Percentiles rank a stretch among this genome's conserved stretches.
These are phyloP conservation scores for Epichloe festucae DNA, from an alignment of 2,329 filamentous ascomycete genomes.

Conservation along the genomic window DNA sequence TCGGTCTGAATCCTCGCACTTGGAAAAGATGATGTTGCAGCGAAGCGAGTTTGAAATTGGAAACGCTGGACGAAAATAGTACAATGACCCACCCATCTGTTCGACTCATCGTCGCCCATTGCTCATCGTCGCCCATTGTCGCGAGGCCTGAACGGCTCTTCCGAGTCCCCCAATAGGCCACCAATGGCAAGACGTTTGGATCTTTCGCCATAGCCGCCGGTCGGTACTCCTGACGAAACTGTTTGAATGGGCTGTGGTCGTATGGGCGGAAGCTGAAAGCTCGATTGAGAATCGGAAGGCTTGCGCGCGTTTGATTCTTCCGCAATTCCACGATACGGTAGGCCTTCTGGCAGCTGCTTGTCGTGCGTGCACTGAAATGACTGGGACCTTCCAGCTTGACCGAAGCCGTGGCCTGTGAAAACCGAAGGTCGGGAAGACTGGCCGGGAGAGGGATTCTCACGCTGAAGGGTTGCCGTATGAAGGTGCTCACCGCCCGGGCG, in stretches of 20 bases:
- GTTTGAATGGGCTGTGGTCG: conserved; percentile 23
- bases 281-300: conserved; percentile 6
- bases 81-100: neutral
- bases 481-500: conserved; percentile 21
- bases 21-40: too few species aligned
- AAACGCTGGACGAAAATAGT: too few species aligned
- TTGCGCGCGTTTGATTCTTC: neutral
- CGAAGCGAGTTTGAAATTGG: too few species aligned
- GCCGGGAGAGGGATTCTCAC: neutral
- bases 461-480: neutral
- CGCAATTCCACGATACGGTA: neutral
- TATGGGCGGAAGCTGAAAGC: conserved; percentile 37
- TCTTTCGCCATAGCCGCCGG: conserved; percentile 35
- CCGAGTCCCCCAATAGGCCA: conserved; percentile 46
- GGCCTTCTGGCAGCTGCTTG: neutral
- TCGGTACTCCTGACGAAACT: conserved; percentile 8
- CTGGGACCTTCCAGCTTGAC: neutral
- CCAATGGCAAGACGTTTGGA: conserved; percentile 45
- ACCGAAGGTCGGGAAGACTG: neutral
- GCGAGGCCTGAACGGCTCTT: conserved; percentile 19
- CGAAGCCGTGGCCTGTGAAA: neutral
- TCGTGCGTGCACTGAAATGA: neutral
- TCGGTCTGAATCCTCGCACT: too few species aligned
- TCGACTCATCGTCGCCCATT: too few species aligned
- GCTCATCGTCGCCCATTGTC: neutral